Base-by-base conservation (phyloP, 495 filamentous ascomycete genomes). In the Massariosphaeria phaeospora region DNA sequence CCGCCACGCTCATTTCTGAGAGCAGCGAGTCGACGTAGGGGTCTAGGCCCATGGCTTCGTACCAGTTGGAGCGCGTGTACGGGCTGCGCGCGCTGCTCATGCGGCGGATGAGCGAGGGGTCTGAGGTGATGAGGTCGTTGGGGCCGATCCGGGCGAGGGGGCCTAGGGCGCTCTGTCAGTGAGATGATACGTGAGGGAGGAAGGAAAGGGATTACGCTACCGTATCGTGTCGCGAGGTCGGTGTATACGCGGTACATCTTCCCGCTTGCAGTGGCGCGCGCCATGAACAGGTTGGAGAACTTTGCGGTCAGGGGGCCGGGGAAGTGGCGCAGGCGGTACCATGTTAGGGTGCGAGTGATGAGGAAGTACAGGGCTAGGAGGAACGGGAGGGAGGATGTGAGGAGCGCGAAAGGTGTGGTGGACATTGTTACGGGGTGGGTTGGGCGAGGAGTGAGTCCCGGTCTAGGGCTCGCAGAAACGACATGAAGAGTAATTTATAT, bases 241-340 rank as follows among this genome's bases (percentile, higher is more conserved):
- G 62, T 65, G 39, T 71, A 71, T 47, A 54, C 66, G 48, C 44
- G 48, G 46, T 71, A 63, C 34, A 64, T 63, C 48, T 59, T 61
- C 2, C 59, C 52, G 13, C 63, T 45, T 20, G 70, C 53, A 11
- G 70, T 59, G 2, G 64, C 69, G 9, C 57, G 58, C 24, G 66
- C 68, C 47, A 70, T 67, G 47, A 60, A 66, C 40, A 66, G 51
- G 54, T 65, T 64, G 23, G 66, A 70, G 20, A 71, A 48, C 13
- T 63, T 63, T 17, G 66, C 62, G 26, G 26, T 40, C 12, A 40
- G 29, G 1, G 59, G 59, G 1, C 59, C 59, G 27, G 44, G 46
- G 33, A 62, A 62, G 9, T 44, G 48, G 15, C 54, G 45, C 31
- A 62, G 42, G 3, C 59, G 59, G 48, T 42, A 49, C 31, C 54